A percentile compares a stretch with the other conserved stretches of the same genome.
These are phyloP conservation scores for Paraleonurus japonicus DNA, from an alignment of 257 asterid genomes.

Conservation along the genomic window DNA sequence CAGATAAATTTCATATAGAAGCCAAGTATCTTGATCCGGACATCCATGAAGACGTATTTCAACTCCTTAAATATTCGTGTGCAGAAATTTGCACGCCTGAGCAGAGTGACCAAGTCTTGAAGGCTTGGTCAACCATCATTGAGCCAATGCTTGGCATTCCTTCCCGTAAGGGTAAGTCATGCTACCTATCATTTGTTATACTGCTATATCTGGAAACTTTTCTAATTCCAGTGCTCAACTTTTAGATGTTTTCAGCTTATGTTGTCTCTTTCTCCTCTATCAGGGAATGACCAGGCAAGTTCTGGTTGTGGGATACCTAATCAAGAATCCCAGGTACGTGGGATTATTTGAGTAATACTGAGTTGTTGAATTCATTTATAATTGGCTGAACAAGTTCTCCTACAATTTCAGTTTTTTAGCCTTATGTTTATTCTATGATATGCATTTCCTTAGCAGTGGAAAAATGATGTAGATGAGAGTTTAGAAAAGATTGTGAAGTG, in stretches of 20 bases:
- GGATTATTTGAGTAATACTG: constrained; percentile 17
- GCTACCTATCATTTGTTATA: constrained; percentile 15
- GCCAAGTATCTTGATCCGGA: constrained; percentile 70
- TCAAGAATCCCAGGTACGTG: constrained; percentile 57
- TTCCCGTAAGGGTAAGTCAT: constrained; percentile 36
- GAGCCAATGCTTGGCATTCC: constrained; percentile 74
- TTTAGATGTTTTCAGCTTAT: constrained; percentile 24
- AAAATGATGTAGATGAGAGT: not conserved
- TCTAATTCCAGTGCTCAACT: constrained; percentile 24
- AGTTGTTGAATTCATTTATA: constrained; percentile 9
- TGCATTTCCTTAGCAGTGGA: not conserved
- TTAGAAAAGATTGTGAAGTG: not conserved
- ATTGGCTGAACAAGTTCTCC: constrained; percentile 2
- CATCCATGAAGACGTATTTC: constrained; percentile 77
- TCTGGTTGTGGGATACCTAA: constrained; percentile 35
- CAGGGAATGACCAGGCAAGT: constrained; percentile 37
- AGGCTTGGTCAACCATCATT: constrained; percentile 74
- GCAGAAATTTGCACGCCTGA: constrained; percentile 80
- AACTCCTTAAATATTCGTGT: constrained; percentile 74
- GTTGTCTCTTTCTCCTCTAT: constrained; percentile 40
- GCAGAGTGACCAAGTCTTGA: constrained; percentile 69
- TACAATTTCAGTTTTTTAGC: constrained; percentile 3
- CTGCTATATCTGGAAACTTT: constrained; percentile 6
- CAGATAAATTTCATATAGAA: constrained; percentile 60
- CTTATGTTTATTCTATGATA: not conserved